Evolutionary conservation across 1,284 basidiomycete genomes (phyloP).

Genomic region (Cystobasidium slooffiae): DNA sequence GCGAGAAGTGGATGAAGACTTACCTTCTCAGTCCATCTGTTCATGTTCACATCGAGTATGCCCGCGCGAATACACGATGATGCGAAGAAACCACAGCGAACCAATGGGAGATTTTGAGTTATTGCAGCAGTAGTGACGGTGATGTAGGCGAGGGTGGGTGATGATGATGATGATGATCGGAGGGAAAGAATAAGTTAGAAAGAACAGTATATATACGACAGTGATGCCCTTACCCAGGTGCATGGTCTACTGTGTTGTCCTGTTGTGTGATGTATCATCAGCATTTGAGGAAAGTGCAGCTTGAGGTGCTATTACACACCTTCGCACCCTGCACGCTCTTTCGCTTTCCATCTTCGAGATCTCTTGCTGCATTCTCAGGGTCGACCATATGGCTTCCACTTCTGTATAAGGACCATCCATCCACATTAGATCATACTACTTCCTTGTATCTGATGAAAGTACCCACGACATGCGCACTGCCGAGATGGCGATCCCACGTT

Average conservation of each 20-base stretch:
- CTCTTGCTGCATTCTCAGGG: constrained; percentile 38
- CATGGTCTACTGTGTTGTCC: constrained; percentile 19
- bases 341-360: constrained; percentile 27
- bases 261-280: neutral
- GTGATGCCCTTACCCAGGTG: constrained; percentile 23
- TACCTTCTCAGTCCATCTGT: constrained; percentile 44
- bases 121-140: neutral
- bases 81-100: neutral
- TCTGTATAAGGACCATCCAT: neutral
- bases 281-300: neutral
- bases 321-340: constrained; percentile 34
- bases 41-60: neutral
- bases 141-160: neutral
- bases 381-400: constrained; percentile 14
- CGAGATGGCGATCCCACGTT: constrained; percentile 14
- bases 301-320: constrained; percentile 14
- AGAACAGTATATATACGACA: neutral
- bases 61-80: neutral
- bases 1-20: neutral
- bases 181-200: neutral
- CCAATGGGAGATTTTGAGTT: neutral
- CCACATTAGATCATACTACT: neutral
- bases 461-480: constrained; percentile 30
- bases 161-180: constrained; percentile 14
- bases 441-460: too few relatives aligned